Conservation (phyloP, 208 protist species). For the Tritrichomonas foetus region DNA sequence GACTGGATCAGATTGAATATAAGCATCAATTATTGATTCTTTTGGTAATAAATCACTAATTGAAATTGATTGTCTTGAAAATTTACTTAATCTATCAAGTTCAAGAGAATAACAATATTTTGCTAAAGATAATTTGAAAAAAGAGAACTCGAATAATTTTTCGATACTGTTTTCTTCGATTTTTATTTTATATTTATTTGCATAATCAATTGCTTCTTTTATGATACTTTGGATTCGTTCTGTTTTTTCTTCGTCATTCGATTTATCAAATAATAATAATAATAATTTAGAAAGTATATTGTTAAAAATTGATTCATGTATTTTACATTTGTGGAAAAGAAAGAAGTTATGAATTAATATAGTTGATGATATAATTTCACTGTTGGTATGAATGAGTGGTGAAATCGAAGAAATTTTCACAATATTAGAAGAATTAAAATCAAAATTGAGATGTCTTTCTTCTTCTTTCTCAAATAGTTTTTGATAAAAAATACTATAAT, state of each 20-base stretch:
- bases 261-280: not conserved
- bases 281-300: not conserved
- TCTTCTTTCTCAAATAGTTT: not conserved
- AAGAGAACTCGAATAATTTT: not conserved
- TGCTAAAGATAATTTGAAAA: not conserved
- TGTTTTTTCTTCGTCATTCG: no score
- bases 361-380: not conserved
- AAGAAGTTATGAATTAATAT: not conserved
- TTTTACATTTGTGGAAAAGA: not conserved
- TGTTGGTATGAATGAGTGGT: not conserved
- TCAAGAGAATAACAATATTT: not conserved
- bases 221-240: no score
- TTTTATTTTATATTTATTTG: not conserved
- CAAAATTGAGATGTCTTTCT: not conserved
- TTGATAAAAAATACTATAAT: not conserved
- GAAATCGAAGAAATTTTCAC: not conserved
- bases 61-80: not conserved
- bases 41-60: not conserved
- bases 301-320: not conserved
- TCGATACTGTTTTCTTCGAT: not conserved
- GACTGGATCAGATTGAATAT: not conserved
- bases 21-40: not conserved
- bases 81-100: not conserved
- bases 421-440: not conserved
- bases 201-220: not conserved